phyloP scores from a whole-genome alignment of 352 stramenopile genomes.

The Phytophthora pinifolia region DNA sequence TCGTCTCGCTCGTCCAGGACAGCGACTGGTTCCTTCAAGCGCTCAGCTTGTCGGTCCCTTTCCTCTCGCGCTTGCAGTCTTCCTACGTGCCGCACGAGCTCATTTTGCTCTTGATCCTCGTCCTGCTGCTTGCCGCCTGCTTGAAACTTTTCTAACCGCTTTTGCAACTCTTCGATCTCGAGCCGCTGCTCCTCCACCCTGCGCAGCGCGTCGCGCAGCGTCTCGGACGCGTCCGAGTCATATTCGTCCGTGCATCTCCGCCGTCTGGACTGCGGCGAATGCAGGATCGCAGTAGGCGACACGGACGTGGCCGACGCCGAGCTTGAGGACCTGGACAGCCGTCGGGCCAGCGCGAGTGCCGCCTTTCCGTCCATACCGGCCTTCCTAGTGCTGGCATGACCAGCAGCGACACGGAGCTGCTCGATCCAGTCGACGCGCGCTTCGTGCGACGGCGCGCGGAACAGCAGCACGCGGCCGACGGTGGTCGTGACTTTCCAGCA shows the following conservation, averaged over 20 bases:
- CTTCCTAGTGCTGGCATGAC: constrained; percentile 2
- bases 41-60: background rate
- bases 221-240: constrained; percentile 48
- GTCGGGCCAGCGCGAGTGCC: constrained; percentile 26
- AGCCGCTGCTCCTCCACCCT: constrained; percentile 68
- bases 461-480: constrained; percentile 57
- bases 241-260: constrained; percentile 26
- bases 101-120: background rate
- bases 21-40: too few relatives aligned
- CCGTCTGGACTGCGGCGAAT: constrained; percentile 23
- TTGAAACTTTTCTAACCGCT: constrained; percentile 27
- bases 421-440: constrained; percentile 56
- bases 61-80: background rate
- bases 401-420: constrained; percentile 38
- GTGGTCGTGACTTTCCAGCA: constrained; percentile 76
- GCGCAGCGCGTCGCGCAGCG: constrained; percentile 69
- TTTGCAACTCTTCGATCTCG: constrained; percentile 66
- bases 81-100: background rate
- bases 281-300: constrained; percentile 22
- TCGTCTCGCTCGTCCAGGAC: background rate
- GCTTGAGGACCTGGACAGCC: constrained; percentile 33
- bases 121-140: background rate
- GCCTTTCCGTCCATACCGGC: constrained; percentile 34
- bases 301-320: constrained; percentile 22
- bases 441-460: constrained; percentile 55